Percentiles rank a stretch among this genome's conserved stretches.
These are phyloP conservation scores for Parathielavia appendiculata DNA, from an alignment of 495 filamentous ascomycete species.

Conservation along the genomic window DNA sequence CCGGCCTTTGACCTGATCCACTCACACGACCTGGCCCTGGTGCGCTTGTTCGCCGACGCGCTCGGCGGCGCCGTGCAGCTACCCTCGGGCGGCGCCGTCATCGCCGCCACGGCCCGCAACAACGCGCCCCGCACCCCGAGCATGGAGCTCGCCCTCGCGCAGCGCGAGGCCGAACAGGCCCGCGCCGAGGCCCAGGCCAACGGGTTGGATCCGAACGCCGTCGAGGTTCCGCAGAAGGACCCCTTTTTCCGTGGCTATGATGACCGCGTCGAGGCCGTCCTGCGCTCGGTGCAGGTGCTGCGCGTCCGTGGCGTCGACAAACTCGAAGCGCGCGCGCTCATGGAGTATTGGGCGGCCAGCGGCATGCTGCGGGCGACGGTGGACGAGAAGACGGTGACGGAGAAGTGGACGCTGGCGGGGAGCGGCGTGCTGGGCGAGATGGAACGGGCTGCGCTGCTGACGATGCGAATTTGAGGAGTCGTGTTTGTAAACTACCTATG, in stretches of 20 bases:
- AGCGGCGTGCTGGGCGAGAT: constrained; percentile 81
- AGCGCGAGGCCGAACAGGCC: constrained; percentile 40
- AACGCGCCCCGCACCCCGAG: constrained; percentile 58
- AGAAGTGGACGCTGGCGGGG: constrained; percentile 81
- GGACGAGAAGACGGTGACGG: constrained; percentile 66
- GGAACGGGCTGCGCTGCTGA: constrained; percentile 57
- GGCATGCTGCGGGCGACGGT: constrained; percentile 67
- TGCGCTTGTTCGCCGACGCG: constrained; percentile 67
- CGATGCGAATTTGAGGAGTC: constrained; percentile 31
- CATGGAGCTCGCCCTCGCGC: constrained; percentile 60
- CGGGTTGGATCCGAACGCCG: too few species aligned
- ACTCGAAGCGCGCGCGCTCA: constrained; percentile 67
- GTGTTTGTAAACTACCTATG: constrained; percentile 8
- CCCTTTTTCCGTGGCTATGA: constrained; percentile 64
- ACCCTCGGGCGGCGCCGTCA: constrained; percentile 70
- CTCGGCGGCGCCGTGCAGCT: constrained; percentile 57
- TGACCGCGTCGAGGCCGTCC: constrained; percentile 55
- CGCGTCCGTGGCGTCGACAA: constrained; percentile 61
- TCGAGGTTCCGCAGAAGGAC: constrained; percentile 50
- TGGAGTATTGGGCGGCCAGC: constrained; percentile 92
- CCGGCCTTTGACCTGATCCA: constrained; percentile 68
- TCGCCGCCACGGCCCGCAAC: constrained; percentile 64
- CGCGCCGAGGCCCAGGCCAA: constrained; percentile 4
- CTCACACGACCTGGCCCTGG: constrained; percentile 74
- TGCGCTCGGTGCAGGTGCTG: constrained; percentile 48